phyloP scores from a whole-genome alignment of 257 asterid species.

The Scutellaria barbata region DNA sequence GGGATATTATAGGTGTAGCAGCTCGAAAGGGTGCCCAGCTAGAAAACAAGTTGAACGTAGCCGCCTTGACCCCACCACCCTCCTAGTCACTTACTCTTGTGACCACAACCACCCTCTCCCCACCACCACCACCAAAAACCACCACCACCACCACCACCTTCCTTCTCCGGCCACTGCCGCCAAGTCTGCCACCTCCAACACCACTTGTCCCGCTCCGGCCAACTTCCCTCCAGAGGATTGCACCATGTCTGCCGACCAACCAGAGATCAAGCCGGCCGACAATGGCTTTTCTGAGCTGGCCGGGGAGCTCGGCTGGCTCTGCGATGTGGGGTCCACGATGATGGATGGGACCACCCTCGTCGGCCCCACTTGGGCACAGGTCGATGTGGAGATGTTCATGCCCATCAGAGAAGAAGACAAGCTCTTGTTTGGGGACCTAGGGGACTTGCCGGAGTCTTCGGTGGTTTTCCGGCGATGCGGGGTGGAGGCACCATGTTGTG shows the following conservation, averaged over 20 bases:
- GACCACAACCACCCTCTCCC: conserved; percentile 69
- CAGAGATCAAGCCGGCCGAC: conserved; percentile 47
- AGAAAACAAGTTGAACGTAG: conserved; percentile 87
- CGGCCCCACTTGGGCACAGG: conserved; percentile 55
- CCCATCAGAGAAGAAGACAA: conserved; percentile 77
- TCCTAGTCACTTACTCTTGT: conserved; percentile 68
- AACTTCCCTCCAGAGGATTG: conserved; percentile 47
- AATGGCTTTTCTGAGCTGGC: conserved; percentile 55
- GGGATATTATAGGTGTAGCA: conserved; percentile 85
- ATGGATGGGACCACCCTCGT: conserved; percentile 54
- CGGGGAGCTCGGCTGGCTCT: conserved; percentile 74
- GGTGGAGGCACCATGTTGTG: conserved; percentile 51
- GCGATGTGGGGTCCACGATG: conserved; percentile 55
- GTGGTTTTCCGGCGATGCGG: conserved; percentile 60
- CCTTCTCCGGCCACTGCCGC: conserved; percentile 19
- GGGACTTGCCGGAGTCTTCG: conserved; percentile 77
- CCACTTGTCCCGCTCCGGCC: conserved; percentile 10
- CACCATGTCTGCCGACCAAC: conserved; percentile 43
- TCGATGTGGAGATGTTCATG: conserved; percentile 51
- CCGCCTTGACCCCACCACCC: conserved; percentile 75
- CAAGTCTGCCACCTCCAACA: conserved; percentile 35
- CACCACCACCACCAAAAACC: conserved; percentile 54
- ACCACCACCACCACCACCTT: conserved; percentile 46
- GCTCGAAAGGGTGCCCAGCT: conserved; percentile 84
- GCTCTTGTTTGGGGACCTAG: conserved; percentile 72